Conservation (phyloP, 192 early-diverging fungal genomes). For the Pilobolus umbonatus region DNA sequence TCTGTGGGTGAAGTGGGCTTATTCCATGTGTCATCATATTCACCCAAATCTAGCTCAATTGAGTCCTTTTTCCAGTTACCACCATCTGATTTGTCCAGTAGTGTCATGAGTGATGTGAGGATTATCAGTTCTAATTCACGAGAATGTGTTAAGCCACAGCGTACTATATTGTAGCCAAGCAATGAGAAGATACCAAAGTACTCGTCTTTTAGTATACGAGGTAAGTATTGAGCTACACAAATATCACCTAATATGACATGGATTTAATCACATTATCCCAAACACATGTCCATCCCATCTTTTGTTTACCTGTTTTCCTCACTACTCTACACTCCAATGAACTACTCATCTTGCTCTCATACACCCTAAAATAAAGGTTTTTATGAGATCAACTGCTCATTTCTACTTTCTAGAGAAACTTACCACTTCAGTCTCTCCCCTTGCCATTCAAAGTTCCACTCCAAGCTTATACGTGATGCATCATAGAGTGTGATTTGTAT, state of each 20-base stretch:
- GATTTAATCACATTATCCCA: not conserved
- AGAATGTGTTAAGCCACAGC: slow-evolving; percentile 11
- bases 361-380: slow-evolving; percentile 10
- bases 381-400: not conserved
- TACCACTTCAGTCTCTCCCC: slow-evolving; percentile 22
- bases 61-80: slow-evolving; percentile 9
- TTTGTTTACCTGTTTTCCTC: slow-evolving; percentile 5
- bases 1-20: not conserved
- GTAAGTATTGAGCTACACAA: slow-evolving; percentile 19
- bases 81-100: slow-evolving; percentile 21
- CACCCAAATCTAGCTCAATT: not conserved
- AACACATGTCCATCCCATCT: not conserved
- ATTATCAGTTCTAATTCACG: slow-evolving; percentile 12
- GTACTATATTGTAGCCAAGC: slow-evolving; percentile 12
- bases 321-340: slow-evolving; percentile 14
- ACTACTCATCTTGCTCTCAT: slow-evolving; percentile 14
- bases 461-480: slow-evolving; percentile 17
- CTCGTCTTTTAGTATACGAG: slow-evolving; percentile 14
- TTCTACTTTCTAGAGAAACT: not conserved
- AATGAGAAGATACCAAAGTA: slow-evolving; percentile 25
- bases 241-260: slow-evolving; percentile 9
- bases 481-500: not conserved
- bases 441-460: slow-evolving; percentile 22
- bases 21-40: not conserved
- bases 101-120: slow-evolving; percentile 16